A percentile compares a stretch with the other conserved stretches of the same genome.
Evolutionary conservation across 1,284 basidiomycete species (phyloP).

Genomic region (Apiotrichum akiyoshidainum): DNA sequence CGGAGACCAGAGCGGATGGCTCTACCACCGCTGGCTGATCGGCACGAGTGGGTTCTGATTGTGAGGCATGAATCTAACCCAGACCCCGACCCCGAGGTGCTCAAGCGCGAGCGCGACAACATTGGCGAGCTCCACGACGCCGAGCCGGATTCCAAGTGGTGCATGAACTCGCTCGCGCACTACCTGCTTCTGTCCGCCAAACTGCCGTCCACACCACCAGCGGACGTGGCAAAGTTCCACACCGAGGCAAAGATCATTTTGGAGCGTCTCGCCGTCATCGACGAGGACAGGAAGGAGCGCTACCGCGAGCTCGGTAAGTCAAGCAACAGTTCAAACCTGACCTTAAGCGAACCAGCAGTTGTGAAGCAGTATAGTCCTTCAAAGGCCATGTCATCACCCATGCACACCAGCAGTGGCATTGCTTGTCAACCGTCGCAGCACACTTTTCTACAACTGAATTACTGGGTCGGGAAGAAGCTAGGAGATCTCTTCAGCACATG

Average conservation of each 20-base stretch:
- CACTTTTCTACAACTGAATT: no score
- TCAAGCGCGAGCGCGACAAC: constrained; percentile 72
- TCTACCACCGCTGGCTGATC: constrained; percentile 95
- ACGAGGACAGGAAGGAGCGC: constrained; percentile 44
- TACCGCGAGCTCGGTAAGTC: constrained; percentile 44
- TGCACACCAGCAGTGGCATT: background rate
- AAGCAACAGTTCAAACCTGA: constrained; percentile 1
- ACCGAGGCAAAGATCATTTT: constrained; percentile 36
- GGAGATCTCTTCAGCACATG: no score
- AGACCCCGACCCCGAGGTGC: constrained; percentile 60
- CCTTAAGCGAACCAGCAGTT: constrained; percentile 12
- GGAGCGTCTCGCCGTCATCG: constrained; percentile 39
- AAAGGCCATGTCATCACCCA: constrained; percentile 11
- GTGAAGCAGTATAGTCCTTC: background rate
- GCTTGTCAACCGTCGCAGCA: no score
- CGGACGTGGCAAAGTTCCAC: constrained; percentile 6
- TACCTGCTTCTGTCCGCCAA: constrained; percentile 55
- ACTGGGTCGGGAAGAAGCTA: no score
- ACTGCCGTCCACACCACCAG: constrained; percentile 15
- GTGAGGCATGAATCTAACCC: background rate
- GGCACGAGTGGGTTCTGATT: constrained; percentile 61
- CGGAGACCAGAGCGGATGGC: constrained; percentile 93
- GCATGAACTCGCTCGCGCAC: constrained; percentile 83
- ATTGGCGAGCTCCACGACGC: constrained; percentile 85
- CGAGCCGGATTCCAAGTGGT: constrained; percentile 92